phyloP scores from a whole-genome alignment of 306 rosid genomes.

The Quercus bicolor region DNA sequence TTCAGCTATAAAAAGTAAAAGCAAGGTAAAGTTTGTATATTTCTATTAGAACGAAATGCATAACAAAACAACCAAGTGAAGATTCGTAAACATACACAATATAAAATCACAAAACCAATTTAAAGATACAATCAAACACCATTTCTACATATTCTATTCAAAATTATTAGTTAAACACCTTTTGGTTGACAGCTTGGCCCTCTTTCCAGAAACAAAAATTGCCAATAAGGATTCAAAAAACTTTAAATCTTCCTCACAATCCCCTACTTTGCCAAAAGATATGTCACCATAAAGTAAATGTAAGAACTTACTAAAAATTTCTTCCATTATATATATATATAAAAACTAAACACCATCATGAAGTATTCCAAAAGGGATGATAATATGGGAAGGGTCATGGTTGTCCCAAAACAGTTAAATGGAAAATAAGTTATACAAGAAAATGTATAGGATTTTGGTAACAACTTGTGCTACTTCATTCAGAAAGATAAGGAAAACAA shows the following conservation, averaged over 20 bases:
- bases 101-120: neutral
- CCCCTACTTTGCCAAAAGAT: neutral
- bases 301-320: neutral
- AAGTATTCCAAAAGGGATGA: neutral
- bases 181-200: neutral
- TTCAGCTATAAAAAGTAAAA: conserved; percentile 51
- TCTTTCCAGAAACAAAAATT: neutral
- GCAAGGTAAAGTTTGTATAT: neutral
- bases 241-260: neutral
- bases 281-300: neutral
- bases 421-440: neutral
- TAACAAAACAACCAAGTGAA: conserved; percentile 7
- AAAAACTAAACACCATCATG: neutral
- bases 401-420: neutral
- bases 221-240: neutral
- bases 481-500: neutral
- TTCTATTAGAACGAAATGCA: neutral
- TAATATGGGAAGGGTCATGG: neutral
- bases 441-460: neutral
- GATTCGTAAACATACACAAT: neutral
- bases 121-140: neutral
- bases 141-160: neutral
- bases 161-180: neutral
- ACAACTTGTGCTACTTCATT: neutral
- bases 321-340: neutral